Evolutionary conservation across 2,329 filamentous ascomycete species (phyloP).

Genomic region (Fusarium foetens): DNA sequence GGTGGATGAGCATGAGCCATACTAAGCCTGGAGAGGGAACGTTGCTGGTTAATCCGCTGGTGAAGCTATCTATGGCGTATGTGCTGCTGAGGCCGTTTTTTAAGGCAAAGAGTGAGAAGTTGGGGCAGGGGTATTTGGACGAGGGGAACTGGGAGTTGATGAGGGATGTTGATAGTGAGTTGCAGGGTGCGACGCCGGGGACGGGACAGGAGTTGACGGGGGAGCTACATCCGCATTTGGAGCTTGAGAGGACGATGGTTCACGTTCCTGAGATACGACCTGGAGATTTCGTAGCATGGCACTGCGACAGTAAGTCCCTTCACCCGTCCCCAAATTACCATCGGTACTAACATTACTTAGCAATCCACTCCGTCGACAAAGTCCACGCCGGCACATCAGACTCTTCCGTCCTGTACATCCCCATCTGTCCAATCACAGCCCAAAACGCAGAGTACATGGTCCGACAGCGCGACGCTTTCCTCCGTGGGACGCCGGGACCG

Average conservation of each 20-base stretch:
- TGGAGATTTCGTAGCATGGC: slow-evolving; percentile 86
- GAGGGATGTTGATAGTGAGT: slow-evolving; percentile 62
- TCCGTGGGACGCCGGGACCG: slow-evolving; percentile 72
- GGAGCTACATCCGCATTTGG: slow-evolving; percentile 77
- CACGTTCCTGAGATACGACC: slow-evolving; percentile 74
- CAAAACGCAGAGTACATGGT: slow-evolving; percentile 76
- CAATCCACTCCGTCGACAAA: slow-evolving; percentile 85
- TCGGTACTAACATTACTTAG: slow-evolving; percentile 39
- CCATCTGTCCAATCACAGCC: slow-evolving; percentile 82
- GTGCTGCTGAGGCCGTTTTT: slow-evolving; percentile 88
- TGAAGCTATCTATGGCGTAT: slow-evolving; percentile 81
- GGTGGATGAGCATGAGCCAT: slow-evolving; percentile 84
- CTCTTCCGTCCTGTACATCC: slow-evolving; percentile 89
- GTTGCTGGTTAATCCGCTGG: slow-evolving; percentile 81
- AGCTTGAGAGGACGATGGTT: slow-evolving; percentile 74
- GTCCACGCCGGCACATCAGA: slow-evolving; percentile 77
- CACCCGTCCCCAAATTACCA: not conserved
- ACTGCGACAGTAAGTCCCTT: slow-evolving; percentile 71
- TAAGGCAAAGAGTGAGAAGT: slow-evolving; percentile 53
- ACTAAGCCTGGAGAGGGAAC: slow-evolving; percentile 81
- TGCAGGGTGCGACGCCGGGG: slow-evolving; percentile 78
- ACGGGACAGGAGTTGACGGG: slow-evolving; percentile 76
- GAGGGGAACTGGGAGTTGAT: slow-evolving; percentile 70
- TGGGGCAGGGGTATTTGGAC: slow-evolving; percentile 54
- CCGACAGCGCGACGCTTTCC: slow-evolving; percentile 76